These are phyloP conservation scores for Globisporangium paddicum DNA, from an alignment of 352 stramenopile species.

Conservation along the genomic window DNA sequence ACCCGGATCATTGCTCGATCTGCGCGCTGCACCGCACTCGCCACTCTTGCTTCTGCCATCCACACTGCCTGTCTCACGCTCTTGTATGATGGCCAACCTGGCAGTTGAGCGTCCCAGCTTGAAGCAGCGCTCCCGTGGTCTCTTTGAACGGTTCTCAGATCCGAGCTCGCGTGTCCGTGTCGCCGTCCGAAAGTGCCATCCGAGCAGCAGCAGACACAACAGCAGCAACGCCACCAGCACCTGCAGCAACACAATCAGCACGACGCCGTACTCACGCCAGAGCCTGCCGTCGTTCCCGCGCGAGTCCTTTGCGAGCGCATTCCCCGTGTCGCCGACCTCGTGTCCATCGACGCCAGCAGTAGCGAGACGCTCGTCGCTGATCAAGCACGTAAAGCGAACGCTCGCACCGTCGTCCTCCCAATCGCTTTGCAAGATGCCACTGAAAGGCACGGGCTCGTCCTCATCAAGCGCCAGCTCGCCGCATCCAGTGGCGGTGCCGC, in stretches of 20 bases:
- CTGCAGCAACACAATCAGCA: constrained; percentile 1
- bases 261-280: not conserved
- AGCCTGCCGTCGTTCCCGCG: constrained; percentile 4
- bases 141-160: constrained; percentile 7
- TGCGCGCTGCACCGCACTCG: not conserved
- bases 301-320: constrained; percentile 11
- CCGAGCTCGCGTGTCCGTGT: constrained; percentile 3
- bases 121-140: not conserved
- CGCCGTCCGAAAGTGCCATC: constrained; percentile 1
- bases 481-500: constrained; percentile 38
- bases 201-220: not conserved
- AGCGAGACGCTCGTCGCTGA: constrained; percentile 1
- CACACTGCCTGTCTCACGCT: not conserved
- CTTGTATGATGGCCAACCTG: constrained; percentile 2
- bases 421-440: constrained; percentile 7
- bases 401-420: not conserved
- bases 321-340: constrained; percentile 7
- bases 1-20: not conserved
- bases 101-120: not conserved
- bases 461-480: constrained; percentile 15
- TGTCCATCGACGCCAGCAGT: not conserved
- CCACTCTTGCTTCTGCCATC: not conserved
- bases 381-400: constrained; percentile 5
- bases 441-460: not conserved
- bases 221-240: constrained; percentile 5